phyloP scores from a whole-genome alignment of 176 grass and related monocot genomes.

The Secale cereale region DNA sequence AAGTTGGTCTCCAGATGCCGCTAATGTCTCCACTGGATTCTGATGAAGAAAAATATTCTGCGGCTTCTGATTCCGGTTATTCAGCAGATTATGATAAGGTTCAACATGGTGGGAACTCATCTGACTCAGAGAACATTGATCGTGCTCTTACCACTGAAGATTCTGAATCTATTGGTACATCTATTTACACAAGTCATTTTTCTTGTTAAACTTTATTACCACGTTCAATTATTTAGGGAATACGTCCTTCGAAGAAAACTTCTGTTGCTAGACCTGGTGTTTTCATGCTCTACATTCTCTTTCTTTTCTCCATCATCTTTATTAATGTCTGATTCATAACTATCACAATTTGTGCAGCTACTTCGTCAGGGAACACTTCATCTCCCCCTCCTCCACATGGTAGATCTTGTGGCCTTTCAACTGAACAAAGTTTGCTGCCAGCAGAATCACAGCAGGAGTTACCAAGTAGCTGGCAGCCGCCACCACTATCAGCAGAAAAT shows the following conservation, averaged over 20 bases:
- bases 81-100: conserved; percentile 66
- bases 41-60: conserved; percentile 93
- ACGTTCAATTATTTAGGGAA: conserved; percentile 17
- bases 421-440: neutral
- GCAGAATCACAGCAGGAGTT: conserved; percentile 10
- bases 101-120: conserved; percentile 49
- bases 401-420: conserved; percentile 24
- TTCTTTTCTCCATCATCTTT: neutral
- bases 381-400: conserved; percentile 4
- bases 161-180: conserved; percentile 65
- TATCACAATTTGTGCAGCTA: conserved; percentile 27
- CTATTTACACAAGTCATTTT: neutral
- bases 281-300: neutral
- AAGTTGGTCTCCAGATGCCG: conserved; percentile 68
- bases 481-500: neutral
- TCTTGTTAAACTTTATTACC: conserved; percentile 7
- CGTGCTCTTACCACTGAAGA: conserved; percentile 40
- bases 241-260: conserved; percentile 26
- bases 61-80: conserved; percentile 85
- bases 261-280: conserved; percentile 15
- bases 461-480: neutral
- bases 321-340: conserved; percentile 29
- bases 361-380: conserved; percentile 13
- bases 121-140: conserved; percentile 50
- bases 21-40: conserved; percentile 77